Percentiles rank a stretch among this genome's conserved stretches.
These are phyloP conservation scores for Umbelopsis ramanniana DNA, from an alignment of 192 early-diverging fungal species.

Conservation along the genomic window DNA sequence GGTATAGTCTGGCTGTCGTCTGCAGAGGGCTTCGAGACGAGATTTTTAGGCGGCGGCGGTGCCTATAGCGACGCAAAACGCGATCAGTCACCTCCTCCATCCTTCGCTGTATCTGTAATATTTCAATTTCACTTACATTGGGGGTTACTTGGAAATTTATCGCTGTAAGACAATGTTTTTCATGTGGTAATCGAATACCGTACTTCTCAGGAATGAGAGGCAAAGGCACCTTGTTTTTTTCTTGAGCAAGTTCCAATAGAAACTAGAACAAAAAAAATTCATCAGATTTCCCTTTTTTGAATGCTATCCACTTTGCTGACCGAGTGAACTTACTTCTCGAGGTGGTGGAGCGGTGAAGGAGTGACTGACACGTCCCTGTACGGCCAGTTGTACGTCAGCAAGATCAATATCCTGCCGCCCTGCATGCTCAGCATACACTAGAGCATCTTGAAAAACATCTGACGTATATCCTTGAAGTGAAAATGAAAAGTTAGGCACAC, in stretches of 20 bases:
- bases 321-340: conserved; percentile 68
- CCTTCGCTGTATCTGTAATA: too few relatives aligned
- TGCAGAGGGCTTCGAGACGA: background rate
- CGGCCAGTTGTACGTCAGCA: conserved; percentile 89
- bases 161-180: conserved; percentile 75
- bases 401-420: conserved; percentile 75
- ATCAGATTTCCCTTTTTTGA: background rate
- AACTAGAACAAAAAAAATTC: conserved; percentile 51
- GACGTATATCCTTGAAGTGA: conserved; percentile 74
- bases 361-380: conserved; percentile 89
- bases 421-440: conserved; percentile 92
- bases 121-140: conserved; percentile 42
- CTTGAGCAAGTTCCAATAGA: conserved; percentile 73
- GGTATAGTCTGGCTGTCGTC: conserved; percentile 9
- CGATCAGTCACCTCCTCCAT: background rate
- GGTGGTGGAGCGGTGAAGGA: conserved; percentile 90
- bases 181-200: conserved; percentile 76
- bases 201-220: conserved; percentile 81
- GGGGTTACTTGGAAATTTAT: conserved; percentile 81
- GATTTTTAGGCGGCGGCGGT: conserved; percentile 33
- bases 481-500: background rate
- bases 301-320: background rate
- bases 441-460: conserved; percentile 91
- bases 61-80: conserved; percentile 22
- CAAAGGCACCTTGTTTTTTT: conserved; percentile 76